Evolutionary conservation across 179 eudicot genomes (phyloP).

Genomic region (Corrigiola litoralis): DNA sequence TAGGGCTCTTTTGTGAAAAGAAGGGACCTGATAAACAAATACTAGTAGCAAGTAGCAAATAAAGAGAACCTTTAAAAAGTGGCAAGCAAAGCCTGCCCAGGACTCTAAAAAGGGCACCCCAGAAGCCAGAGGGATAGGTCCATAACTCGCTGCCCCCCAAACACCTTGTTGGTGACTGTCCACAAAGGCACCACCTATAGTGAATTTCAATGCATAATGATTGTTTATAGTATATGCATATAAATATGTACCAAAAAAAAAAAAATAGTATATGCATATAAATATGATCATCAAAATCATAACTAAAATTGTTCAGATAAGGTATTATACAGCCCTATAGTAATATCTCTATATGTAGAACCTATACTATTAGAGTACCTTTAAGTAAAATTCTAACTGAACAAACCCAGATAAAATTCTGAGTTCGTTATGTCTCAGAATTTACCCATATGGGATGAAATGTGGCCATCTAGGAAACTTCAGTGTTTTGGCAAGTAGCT

Average conservation of each 20-base stretch:
- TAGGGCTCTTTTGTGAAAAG: conserved; percentile 38
- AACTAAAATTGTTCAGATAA: not conserved
- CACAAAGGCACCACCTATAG: conserved; percentile 2
- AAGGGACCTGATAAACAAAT: conserved; percentile 22
- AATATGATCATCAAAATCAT: not conserved
- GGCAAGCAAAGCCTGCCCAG: conserved; percentile 41
- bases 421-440: conserved; percentile 3
- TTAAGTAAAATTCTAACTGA: not conserved
- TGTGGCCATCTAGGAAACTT: not conserved
- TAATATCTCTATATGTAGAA: conserved; percentile 1
- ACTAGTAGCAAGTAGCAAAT: not conserved
- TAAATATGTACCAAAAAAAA: too few relatives aligned
- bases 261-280: too few relatives aligned
- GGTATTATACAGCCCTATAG: not conserved
- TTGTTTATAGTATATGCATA: too few relatives aligned
- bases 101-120: conserved; percentile 28
- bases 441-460: not conserved
- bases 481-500: too few relatives aligned
- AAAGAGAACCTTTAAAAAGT: conserved; percentile 25
- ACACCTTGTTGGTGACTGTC: conserved; percentile 6
- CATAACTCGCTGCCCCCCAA: conserved; percentile 40
- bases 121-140: conserved; percentile 18
- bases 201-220: conserved; percentile 14
- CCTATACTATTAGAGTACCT: not conserved
- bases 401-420: not conserved